Conservation (phyloP, 2,329 filamentous ascomycete species). For the Fusarium burgessii region DNA sequence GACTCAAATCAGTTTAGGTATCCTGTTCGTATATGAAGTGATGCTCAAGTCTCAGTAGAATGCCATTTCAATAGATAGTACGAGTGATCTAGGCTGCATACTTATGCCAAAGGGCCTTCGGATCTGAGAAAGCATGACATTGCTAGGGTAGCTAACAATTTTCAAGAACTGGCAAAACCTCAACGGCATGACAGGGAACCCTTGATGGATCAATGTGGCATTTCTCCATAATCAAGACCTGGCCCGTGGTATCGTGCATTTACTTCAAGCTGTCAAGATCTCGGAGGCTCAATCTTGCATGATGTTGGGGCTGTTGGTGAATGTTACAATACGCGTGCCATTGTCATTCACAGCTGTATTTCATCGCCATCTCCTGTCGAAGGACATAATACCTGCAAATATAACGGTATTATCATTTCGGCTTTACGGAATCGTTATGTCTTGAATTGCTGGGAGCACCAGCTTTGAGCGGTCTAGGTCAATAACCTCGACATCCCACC, state of each 20-base stretch:
- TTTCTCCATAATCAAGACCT: neutral
- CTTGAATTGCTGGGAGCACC: neutral
- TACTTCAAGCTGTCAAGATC: neutral
- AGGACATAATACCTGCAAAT: too few species aligned
- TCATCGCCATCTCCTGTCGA: accelerated
- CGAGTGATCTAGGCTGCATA: neutral
- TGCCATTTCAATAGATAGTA: too few species aligned
- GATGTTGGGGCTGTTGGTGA: neutral
- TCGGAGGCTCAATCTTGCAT: neutral
- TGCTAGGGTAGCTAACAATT: neutral
- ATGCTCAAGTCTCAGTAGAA: too few species aligned
- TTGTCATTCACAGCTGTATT: neutral
- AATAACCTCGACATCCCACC: too few species aligned
- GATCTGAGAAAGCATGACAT: neutral
- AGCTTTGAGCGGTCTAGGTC: neutral
- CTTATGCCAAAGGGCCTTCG: neutral
- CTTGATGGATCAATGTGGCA: neutral
- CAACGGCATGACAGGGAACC: neutral
- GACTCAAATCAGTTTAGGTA: too few species aligned
- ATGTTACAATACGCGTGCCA: accelerated
- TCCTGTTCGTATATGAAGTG: too few species aligned
- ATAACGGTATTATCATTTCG: too few species aligned
- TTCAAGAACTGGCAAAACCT: neutral
- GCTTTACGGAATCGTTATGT: too few species aligned
- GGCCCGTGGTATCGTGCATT: neutral